phyloP scores from a whole-genome alignment of 2,329 filamentous ascomycete species.

The Neurospora sp. region DNA sequence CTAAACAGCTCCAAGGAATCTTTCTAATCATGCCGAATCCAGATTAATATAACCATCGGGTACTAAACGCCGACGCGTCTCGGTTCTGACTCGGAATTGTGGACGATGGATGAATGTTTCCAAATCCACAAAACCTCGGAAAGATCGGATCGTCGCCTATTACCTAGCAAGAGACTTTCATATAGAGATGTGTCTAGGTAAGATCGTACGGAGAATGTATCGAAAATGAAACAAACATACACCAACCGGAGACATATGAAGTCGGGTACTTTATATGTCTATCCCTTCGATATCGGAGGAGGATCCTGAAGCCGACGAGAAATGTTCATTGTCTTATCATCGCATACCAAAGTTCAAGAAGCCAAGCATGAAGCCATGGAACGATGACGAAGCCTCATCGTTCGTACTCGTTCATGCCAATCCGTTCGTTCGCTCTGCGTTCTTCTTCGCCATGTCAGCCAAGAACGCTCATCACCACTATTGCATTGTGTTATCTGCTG shows the following conservation, averaged over 20 bases:
- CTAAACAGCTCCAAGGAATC: neutral
- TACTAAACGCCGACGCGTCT: neutral
- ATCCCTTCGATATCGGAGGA: neutral
- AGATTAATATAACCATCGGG: neutral
- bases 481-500: neutral
- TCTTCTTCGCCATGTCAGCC: neutral
- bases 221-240: too few relatives aligned
- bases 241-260: neutral
- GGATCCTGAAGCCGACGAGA: neutral
- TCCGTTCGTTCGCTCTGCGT: neutral
- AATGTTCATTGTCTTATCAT: neutral
- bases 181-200: too few relatives aligned
- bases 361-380: neutral
- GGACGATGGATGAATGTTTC: neutral
- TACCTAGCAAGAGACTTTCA: too few relatives aligned
- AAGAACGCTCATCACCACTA: neutral
- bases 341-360: neutral
- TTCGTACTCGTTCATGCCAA: neutral
- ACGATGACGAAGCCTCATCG: neutral
- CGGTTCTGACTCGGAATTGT: neutral
- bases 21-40: neutral
- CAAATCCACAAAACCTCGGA: neutral
- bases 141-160: neutral
- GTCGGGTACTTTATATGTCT: neutral
- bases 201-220: too few relatives aligned